Evolutionary conservation across 352 stramenopile genomes (phyloP), one percentile per base, ranked within the genome.

Genomic region (Nothophytophthora sp.): DNA sequence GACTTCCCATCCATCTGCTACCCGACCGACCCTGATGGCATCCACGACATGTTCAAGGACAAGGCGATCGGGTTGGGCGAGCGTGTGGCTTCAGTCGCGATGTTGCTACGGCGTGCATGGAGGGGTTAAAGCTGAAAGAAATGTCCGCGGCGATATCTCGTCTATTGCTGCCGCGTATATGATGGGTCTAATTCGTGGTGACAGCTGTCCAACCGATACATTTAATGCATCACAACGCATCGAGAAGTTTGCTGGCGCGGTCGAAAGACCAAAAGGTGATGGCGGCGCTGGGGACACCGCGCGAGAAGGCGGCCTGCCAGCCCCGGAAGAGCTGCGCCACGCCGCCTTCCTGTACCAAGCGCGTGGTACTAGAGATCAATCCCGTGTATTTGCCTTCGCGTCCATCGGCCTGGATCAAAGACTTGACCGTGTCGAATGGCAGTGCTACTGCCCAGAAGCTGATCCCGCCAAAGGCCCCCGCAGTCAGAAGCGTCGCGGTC

Each of bases 371-470:
- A 0, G 56, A 27, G 0, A 88, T 24, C 37, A 90, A 60, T 0
- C 75, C 77, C 13, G 61, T 76, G 53, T 76, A 74, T 32, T 76
- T 67, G 38, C 66, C 63, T 7, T 61, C 36, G 16, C 55, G 59
- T 7, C 67, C 60, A 48, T 89, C 72, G 3, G 88, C 80, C 69
- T 94, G 83, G 34, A 90, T 91, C 13, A 93, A 66, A 35, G 83
- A 88, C 63, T 93, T 91, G 76, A 93, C 58, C 10, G 74, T 91
- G 63, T 95, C 82, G 47, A 96, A 95, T 4, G 84, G 85, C 32
- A 95, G 60, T 22, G 84, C 87, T 24, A 94, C 73, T 12, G 75
- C 63, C 86, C 84, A 96, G 47, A 94, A 96, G 55, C 77, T 89
- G 29, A 93, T 46, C n/a, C 87, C 82, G 15, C 83, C 87, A 24